Base-by-base conservation (phyloP, 192 early-diverging fungal species). In the Backusella macrospora region DNA sequence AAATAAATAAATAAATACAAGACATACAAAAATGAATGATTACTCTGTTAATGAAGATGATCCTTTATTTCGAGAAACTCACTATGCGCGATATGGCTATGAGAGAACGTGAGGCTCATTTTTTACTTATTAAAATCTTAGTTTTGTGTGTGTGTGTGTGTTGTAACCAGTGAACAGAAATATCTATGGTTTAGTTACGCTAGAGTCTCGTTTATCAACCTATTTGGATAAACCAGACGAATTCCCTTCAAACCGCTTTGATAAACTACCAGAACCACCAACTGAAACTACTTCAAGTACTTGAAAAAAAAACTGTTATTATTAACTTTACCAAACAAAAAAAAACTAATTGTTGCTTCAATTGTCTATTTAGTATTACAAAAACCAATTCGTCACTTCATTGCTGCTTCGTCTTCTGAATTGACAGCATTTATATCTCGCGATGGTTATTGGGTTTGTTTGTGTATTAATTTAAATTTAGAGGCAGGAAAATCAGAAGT, bases 401-500 rank as follows among this genome's bases (percentile, higher is more conserved):
- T 81, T 43, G 71, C 73, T 43, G 76, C 73, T 5, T 81, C 80
- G 5, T 70, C 80, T 52, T 70, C 75, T 16, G 80, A 81, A 62
- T 62, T 81, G 0, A 81, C 73, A 21, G 76, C 68, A 15, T 75
- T 81, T 49, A 45, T 81, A 40, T 69, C 80, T 2, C 40, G 65
- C 13, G 70, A 81, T 40, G 80, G 80, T 5, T 77, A 81, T 29
- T 81, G 80, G 80, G 77, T 62, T 18, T 74, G 65, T 23, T n/a
- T 81, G 9, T 75, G 73, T 26, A 72, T 81, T 37, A 67, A 39
- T 34, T 43, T 81, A 34, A 74, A 62, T 5, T 62, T 78, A 38
- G 75, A 77, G 63, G 75, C 76, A 64, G 80, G 80, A 75, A 81
- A 81, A 68, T 67, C 75, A 6, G 76, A 81, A 70, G 69, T 81